Evolutionary conservation across 306 rosid species (phyloP).

Genomic region (Cicer bijugum): DNA sequence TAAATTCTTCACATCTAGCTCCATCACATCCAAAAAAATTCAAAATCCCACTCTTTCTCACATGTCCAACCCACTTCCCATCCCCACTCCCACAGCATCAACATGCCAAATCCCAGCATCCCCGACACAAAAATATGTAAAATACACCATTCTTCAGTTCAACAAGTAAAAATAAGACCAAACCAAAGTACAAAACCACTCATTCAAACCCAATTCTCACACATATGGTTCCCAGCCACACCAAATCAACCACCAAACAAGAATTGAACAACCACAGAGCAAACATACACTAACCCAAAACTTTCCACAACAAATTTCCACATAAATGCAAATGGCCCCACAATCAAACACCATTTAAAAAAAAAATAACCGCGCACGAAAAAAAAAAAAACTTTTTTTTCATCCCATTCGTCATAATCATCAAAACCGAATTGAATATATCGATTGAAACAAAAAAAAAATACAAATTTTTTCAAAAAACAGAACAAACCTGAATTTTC

Average conservation of each 20-base stretch:
- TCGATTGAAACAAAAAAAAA: neutral
- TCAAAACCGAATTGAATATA: conserved; percentile 31
- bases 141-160: conserved; percentile 19
- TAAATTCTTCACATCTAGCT: conserved; percentile 24
- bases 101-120: neutral
- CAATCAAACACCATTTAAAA: conserved; percentile 8
- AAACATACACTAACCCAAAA: conserved; percentile 37
- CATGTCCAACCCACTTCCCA: conserved; percentile 3
- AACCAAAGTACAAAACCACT: conserved; percentile 28
- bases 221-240: conserved; percentile 44
- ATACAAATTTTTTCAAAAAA: neutral
- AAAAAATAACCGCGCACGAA: neutral
- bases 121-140: neutral
- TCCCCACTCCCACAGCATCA: conserved; percentile 1
- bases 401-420: neutral
- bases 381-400: neutral
- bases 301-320: conserved; percentile 1
- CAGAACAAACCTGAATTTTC: conserved; percentile 65
- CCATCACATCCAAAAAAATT: conserved; percentile 32
- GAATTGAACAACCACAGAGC: conserved; percentile 34
- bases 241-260: conserved; percentile 40
- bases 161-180: conserved; percentile 36
- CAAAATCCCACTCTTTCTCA: conserved; percentile 12
- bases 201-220: conserved; percentile 35
- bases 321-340: neutral